These are phyloP conservation scores for Fragaria nilgerrensis DNA, from an alignment of 306 rosid genomes.

Conservation along the genomic window DNA sequence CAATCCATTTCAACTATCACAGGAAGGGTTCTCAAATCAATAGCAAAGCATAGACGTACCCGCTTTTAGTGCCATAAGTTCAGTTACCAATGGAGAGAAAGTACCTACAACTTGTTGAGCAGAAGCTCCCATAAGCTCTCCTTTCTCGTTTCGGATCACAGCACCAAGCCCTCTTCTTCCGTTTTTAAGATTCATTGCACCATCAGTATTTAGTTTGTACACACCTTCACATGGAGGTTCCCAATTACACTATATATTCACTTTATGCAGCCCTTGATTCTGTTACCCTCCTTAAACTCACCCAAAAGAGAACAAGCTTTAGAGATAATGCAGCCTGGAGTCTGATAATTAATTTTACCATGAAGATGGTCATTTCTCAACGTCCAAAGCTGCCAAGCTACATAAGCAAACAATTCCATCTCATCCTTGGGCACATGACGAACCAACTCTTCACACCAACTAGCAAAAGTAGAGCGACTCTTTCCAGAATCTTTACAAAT, in stretches of 20 bases:
- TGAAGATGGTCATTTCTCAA: neutral
- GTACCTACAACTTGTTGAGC: neutral
- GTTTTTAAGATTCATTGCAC: neutral
- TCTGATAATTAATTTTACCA: neutral
- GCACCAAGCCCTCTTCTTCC: neutral
- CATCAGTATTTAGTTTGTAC: neutral
- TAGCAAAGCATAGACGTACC: too few species aligned
- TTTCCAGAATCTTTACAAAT: too few species aligned
- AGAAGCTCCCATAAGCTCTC: neutral
- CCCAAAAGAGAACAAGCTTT: neutral
- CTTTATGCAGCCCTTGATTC: neutral
- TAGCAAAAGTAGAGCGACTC: neutral
- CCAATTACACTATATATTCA: neutral
- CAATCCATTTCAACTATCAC: too few species aligned
- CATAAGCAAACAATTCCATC: neutral
- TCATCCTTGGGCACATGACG: neutral
- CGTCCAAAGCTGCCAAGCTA: neutral
- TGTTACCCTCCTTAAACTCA: neutral
- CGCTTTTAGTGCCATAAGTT: too few species aligned
- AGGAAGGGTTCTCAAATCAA: too few species aligned
- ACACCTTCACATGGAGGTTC: neutral
- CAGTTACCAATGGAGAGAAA: too few species aligned
- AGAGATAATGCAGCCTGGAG: neutral
- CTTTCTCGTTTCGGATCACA: neutral
- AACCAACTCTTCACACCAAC: neutral